Percentiles rank a stretch among this genome's conserved stretches.
phyloP scores from a whole-genome alignment of 352 stramenopile species.

The Pythium graminicola region DNA sequence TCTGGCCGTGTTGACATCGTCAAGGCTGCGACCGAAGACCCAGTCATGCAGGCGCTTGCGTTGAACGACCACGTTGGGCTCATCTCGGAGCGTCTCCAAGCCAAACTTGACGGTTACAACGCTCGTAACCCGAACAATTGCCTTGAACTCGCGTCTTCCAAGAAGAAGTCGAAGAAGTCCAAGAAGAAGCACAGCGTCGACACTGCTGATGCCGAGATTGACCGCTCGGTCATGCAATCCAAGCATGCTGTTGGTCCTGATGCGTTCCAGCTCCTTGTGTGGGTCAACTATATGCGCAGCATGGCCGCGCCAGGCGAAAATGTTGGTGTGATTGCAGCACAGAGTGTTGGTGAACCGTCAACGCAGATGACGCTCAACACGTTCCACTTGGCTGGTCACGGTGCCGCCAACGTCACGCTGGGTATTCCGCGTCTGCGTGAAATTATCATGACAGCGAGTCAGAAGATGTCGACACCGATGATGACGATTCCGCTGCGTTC shows the following conservation, averaged over 20 bases:
- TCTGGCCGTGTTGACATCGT: conserved; percentile 79
- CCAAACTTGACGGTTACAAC: conserved; percentile 73
- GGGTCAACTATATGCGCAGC: conserved; percentile 96
- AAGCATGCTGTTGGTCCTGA: conserved; percentile 72
- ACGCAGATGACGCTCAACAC: conserved; percentile 98
- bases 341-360: conserved; percentile 95
- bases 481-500: conserved; percentile 98
- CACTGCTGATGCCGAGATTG: conserved; percentile 34
- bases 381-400: conserved; percentile 99
- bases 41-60: conserved; percentile 83
- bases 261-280: conserved; percentile 92
- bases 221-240: conserved; percentile 66
- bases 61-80: conserved; percentile 82
- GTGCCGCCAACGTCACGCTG: conserved; percentile 99
- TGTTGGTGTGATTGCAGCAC: conserved; percentile 95
- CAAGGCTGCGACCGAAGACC: conserved; percentile 54
- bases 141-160: conserved; percentile 48
- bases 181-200: conserved; percentile 53
- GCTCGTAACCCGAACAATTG: conserved; percentile 66
- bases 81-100: conserved; percentile 84
- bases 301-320: conserved; percentile 95
- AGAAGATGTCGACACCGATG: conserved; percentile 98
- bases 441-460: conserved; percentile 98
- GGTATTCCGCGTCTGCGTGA: conserved; percentile 98
- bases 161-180: conserved; percentile 74